Base-by-base conservation (phyloP, 108 stramenopile genomes). In the Nannochloropsis gaditana region DNA sequence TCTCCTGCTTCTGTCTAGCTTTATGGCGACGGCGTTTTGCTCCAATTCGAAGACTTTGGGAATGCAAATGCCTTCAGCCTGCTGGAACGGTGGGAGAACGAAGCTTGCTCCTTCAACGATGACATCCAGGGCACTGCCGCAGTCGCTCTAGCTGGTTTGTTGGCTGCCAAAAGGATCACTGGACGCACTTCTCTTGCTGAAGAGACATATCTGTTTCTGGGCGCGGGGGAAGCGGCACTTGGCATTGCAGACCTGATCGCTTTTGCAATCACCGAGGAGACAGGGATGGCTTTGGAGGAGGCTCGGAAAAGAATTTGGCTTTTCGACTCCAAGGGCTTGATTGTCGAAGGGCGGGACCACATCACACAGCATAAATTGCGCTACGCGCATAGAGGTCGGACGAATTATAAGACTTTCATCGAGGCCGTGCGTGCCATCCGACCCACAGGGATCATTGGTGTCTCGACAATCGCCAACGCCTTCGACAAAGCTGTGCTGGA, bases 1-100 rank as follows among this genome's bases (percentile, higher is more conserved):
- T 6, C 59, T 73, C n/a, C 59, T 3, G 31, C 59, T n/a, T 73
- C 6, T 73, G 3, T 73, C 59, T 73, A 73, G 59, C 59, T 73
- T n/a, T 73, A 73, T 6, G 59, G 59, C 59, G 59, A 73, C 0
- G 59, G 6, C n/a, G 59, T 73, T n/a, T n/a, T 73, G 15, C 59
- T 73, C 6, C 59, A 99, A 88, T 99, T 99, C 93, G 99, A 99
- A 91, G 99, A 99, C 93, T 99, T 99, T 84, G 92, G 90, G 21
- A 93, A 93, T 85, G 50, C 82, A 82, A 93, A 92, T 85, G 94
- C 94, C 42, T 91, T 91, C 79, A 92, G 86, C 21, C 92, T 99
- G 43, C 91, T 99, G 86, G 94, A 99, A 83, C 92, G 93, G 43
- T 98, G 96, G 92, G 92, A 96, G 42, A 82, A 95, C 80, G 84